Conservation (phyloP, 768 basidiomycete genomes). For the Xerocomellus chrysenteron region DNA sequence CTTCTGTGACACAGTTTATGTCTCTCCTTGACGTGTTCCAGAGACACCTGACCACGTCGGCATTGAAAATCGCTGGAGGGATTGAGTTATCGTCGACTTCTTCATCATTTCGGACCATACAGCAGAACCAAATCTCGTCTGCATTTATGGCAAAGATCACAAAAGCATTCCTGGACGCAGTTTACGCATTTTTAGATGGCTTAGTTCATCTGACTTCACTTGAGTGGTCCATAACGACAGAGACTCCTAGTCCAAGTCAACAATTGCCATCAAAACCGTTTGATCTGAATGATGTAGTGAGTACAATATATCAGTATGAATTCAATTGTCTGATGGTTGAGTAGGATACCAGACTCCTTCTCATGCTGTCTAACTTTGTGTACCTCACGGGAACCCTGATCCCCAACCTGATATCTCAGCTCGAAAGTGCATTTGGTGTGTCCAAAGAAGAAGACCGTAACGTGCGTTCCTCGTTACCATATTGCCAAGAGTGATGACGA, state of each 20-base stretch:
- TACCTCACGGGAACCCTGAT: constrained; percentile 69
- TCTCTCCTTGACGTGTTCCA: constrained; percentile 81
- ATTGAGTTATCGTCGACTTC: constrained; percentile 52
- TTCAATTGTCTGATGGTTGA: background rate
- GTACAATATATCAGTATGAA: constrained; percentile 19
- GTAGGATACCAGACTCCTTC: constrained; percentile 84
- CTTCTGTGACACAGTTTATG: constrained; percentile 72
- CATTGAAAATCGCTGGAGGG: constrained; percentile 81
- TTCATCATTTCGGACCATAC: constrained; percentile 49
- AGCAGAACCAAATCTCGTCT: constrained; percentile 60
- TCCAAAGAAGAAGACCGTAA: constrained; percentile 71
- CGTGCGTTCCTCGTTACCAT: constrained; percentile 39
- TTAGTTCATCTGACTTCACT: constrained; percentile 76
- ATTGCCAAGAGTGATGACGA: background rate
- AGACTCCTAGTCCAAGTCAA: constrained; percentile 8
- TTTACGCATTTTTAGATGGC: constrained; percentile 87
- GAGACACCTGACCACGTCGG: constrained; percentile 67
- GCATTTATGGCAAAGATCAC: constrained; percentile 74
- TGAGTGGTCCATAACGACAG: constrained; percentile 45
- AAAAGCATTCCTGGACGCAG: constrained; percentile 79
- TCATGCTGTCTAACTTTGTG: constrained; percentile 87
- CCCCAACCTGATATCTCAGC: constrained; percentile 75
- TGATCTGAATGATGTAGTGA: constrained; percentile 62
- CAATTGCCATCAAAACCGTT: constrained; percentile 35
- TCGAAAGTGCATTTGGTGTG: constrained; percentile 74